A percentile compares a stretch with the other conserved stretches of the same genome.
These are phyloP conservation scores for Microbotryum violaceum DNA, from an alignment of 1,284 basidiomycete species.

Conservation along the genomic window DNA sequence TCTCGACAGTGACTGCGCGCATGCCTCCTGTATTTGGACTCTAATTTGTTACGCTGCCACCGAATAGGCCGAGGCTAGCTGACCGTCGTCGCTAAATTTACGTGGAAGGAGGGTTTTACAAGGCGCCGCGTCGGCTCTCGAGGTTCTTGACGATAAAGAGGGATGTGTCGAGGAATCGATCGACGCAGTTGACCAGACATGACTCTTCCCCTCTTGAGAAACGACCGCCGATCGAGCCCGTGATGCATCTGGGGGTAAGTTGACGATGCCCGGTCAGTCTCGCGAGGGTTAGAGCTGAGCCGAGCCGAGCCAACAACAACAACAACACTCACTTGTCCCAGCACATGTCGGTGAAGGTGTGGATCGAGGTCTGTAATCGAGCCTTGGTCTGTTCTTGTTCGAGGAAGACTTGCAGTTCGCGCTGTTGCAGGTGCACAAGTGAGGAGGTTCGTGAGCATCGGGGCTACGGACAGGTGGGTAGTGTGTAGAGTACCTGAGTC, in stretches of 20 bases:
- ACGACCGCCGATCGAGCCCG: conserved; percentile 68
- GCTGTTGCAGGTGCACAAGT: conserved; percentile 53
- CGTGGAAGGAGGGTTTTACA: not conserved
- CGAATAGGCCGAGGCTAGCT: not conserved
- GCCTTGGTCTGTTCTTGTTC: conserved; percentile 83
- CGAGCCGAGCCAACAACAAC: not conserved
- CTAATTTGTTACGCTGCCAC: not conserved
- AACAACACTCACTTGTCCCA: conserved; percentile 73
- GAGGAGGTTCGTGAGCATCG: not conserved
- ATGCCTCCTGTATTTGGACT: not conserved
- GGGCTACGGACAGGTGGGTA: not conserved
- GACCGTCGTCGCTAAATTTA: not conserved
- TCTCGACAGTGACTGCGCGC: not conserved
- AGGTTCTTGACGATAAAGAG: conserved; percentile 76
- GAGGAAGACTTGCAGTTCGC: conserved; percentile 74
- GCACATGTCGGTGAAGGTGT: conserved; percentile 64
- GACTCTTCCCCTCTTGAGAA: conserved; percentile 77
- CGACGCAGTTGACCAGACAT: conserved; percentile 86
- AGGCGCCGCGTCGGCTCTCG: conserved; percentile 45
- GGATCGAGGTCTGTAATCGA: conserved; percentile 59
- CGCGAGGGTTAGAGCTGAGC: conserved; percentile 3
- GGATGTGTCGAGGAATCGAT: conserved; percentile 88
- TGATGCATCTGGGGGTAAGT: conserved; percentile 61
- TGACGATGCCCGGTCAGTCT: not conserved
- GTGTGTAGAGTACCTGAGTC: conserved; percentile 52